Conservation (phyloP, 257 asterid genomes). For the Penstemon newberryi region DNA sequence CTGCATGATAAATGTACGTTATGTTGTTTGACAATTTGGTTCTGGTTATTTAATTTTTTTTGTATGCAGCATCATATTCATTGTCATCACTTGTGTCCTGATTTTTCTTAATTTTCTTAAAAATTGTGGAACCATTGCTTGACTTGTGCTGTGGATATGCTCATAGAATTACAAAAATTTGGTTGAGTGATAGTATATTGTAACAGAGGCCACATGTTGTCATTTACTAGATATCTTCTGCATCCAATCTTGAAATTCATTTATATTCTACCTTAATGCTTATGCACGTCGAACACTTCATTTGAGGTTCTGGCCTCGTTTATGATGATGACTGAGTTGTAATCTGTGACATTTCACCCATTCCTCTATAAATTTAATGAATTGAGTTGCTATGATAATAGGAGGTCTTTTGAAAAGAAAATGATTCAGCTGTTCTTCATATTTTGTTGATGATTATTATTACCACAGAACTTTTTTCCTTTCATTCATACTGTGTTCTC, state of each 20-base stretch:
- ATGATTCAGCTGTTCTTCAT: neutral
- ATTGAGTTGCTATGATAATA: neutral
- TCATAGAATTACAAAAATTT: neutral
- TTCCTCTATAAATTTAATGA: slow-evolving; percentile 1
- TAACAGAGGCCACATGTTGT: neutral
- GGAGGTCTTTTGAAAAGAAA: slow-evolving; percentile 3
- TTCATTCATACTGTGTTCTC: slow-evolving; percentile 26
- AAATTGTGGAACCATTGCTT: neutral
- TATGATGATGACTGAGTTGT: slow-evolving; percentile 16
- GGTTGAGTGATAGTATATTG: neutral
- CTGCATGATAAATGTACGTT: neutral
- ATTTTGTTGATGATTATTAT: slow-evolving; percentile 16
- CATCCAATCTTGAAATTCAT: slow-evolving; percentile 14
- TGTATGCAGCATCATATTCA: neutral
- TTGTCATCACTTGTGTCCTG: neutral
- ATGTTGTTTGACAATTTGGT: neutral
- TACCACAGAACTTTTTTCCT: slow-evolving; percentile 11
- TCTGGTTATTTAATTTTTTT: neutral
- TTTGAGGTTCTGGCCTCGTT: neutral
- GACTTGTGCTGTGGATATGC: slow-evolving; percentile 4
- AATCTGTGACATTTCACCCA: neutral
- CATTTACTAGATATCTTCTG: neutral
- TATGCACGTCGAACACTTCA: slow-evolving; percentile 16
- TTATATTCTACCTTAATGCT: slow-evolving; percentile 1
- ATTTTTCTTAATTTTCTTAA: slow-evolving; percentile 2